These are phyloP conservation scores for Haematococcus lacustris DNA, from an alignment of 139 green algal species.

Conservation along the genomic window DNA sequence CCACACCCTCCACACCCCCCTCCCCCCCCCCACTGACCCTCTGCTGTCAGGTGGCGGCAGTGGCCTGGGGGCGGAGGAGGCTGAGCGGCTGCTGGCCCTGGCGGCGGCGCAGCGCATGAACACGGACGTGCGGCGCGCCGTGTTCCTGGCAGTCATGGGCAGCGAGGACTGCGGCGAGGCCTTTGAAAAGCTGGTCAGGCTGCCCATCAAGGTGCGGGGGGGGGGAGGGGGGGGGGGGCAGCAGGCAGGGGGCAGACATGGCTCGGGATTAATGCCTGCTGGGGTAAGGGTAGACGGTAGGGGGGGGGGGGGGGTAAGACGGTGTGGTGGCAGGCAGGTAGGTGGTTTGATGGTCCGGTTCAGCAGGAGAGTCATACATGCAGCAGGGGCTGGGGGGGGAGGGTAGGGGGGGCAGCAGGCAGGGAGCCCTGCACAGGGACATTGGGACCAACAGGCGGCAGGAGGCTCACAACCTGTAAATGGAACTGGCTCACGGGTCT, in stretches of 20 bases:
- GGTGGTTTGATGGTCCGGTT: background rate
- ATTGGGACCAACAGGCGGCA: too few relatives aligned
- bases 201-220: conserved; percentile 62
- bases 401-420: too few relatives aligned
- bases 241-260: background rate
- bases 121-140: conserved; percentile 31
- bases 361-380: background rate
- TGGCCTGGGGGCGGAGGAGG: background rate
- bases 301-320: background rate
- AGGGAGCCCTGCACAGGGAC: too few relatives aligned
- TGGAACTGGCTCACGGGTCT: too few relatives aligned
- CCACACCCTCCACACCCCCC: too few relatives aligned
- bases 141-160: conserved; percentile 77
- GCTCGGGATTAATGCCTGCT: background rate
- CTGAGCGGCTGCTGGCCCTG: conserved; percentile 51
- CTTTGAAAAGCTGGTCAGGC: conserved; percentile 63
- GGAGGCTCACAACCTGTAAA: too few relatives aligned
- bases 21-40: too few relatives aligned
- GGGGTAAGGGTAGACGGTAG: background rate
- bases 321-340: background rate
- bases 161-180: conserved; percentile 63
- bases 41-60: too few relatives aligned
- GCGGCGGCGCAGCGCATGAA: conserved; percentile 57
- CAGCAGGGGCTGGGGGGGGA: background rate
- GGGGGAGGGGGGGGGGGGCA: background rate